Evolutionary conservation across 2,329 filamentous ascomycete genomes (phyloP), one percentile per base, ranked within the genome.

Genomic region (Lasiodiplodia theobromae): DNA sequence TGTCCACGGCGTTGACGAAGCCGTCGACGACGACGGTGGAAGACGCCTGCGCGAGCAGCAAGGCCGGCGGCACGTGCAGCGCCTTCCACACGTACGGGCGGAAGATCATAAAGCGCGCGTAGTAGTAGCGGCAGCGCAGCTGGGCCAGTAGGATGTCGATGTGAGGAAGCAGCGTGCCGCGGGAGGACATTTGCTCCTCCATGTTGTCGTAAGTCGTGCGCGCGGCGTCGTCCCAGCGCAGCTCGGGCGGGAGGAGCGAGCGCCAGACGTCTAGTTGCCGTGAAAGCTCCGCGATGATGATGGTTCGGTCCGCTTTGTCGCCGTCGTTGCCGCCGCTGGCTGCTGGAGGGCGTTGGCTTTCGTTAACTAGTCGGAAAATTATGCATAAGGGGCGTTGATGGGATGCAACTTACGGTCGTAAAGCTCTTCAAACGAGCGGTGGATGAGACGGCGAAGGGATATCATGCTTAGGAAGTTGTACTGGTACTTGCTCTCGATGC

Each of bases 381-480:
- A 8, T 10, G 31, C 1, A 8, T 10, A 34, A 34, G 8, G 31
- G 8, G 31, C 31, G 1, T 34, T 34, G 8, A 1, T 34, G 31
- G 31, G 7, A 5, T 31, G 28, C 0, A 2, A 10, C 85, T 78
- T 77, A 88, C 87, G 80, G 70, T 84, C 83, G 69, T 80, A 84
- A 31, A 89, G 81, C 2, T 80, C 79, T 52, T 79, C 78, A 73
- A 89, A 84, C n/a, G 88, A 84, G 28, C 84, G 82, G 1, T 83
- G 80, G 40, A 85, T 85, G 1, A 89, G 77, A 25, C 85, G 80
- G 25, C 85, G 81, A 25, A 89, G 79, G 10, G 86, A 84, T 51
- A 89, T 85, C 72, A 89, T 86, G 0, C 87, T 88, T 2, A 86
- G 82, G 73, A 88, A 89, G 71, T 89, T 84, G 68, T 87, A 84